phyloP scores from a whole-genome alignment of 2,329 filamentous ascomycete genomes.

The Sporothrix mexicana region DNA sequence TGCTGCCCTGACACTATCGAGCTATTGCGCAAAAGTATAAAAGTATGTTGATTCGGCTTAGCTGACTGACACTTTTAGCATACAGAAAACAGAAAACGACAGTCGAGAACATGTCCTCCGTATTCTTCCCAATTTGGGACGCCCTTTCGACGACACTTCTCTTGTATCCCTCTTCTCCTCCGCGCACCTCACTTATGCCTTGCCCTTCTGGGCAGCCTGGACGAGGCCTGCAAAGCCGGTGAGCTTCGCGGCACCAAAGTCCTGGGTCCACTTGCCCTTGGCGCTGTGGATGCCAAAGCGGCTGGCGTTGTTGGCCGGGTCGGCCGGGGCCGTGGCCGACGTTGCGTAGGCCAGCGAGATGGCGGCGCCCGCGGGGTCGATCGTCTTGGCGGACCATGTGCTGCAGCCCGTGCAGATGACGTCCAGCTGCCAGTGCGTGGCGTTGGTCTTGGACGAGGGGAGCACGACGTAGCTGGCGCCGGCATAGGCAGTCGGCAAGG shows the following conservation, averaged over 20 bases:
- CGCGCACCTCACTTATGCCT: not conserved
- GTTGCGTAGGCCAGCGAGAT: conserved; percentile 41
- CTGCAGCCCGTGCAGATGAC: conserved; percentile 50
- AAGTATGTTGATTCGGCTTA: too few relatives aligned
- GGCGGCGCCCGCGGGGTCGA: conserved; percentile 41
- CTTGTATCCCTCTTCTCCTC: not conserved
- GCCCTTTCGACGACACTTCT: too few relatives aligned
- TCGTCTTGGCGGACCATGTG: conserved; percentile 40
- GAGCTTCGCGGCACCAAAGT: conserved; percentile 41
- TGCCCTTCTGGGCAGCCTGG: conserved; percentile 31
- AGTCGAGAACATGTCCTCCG: too few relatives aligned
- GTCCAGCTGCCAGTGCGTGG: conserved; percentile 51
- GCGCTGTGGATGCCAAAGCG: conserved; percentile 43
- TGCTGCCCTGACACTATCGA: too few relatives aligned
- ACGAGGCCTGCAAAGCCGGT: conserved; percentile 42
- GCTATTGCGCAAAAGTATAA: too few relatives aligned
- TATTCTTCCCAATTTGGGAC: too few relatives aligned
- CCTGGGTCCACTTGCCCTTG: conserved; percentile 40
- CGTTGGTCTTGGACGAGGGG: conserved; percentile 46
- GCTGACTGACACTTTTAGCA: too few relatives aligned
- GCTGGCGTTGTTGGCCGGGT: conserved; percentile 41
- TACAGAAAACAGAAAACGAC: too few relatives aligned
- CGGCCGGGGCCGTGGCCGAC: conserved; percentile 37
- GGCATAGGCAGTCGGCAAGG: conserved; percentile 45
- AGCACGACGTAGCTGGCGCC: conserved; percentile 46